Evolutionary conservation across 1,139 yeast species (phyloP), one percentile per base, ranked within the genome.

Genomic region (Magnusiomyces paraingens): DNA sequence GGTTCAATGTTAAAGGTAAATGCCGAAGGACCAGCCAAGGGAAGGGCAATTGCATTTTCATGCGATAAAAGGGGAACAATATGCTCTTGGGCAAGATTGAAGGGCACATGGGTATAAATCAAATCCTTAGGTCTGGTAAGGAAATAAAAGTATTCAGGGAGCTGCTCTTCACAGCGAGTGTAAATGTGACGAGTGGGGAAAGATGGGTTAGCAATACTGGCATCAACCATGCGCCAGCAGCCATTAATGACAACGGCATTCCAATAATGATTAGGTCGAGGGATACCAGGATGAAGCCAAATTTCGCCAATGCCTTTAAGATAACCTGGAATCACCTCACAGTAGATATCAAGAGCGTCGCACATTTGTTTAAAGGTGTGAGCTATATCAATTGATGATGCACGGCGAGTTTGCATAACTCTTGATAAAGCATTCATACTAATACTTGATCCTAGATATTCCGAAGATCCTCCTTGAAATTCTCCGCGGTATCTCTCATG

Each of bases 261-360:
- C 99, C 99, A 93, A 57, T 88, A 82, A 68, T 93, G 99, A 64
- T 90, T 89, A 46, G 83, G 74, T 40, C 81, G 80, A 53, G 83
- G 80, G 70, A 69, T 54, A 4, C 67, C 72, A 21, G 66, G 62
- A 40, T 67, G 67, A 49, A 69, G 69, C 21, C 76, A 75, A 57
- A 76, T 70, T 59, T 79, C 82, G 49, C 82, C 81, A 3, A 96
- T 95, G 38, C 83, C 79, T 65, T 91, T 89, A 73, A 93, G 77
- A 62, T 87, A 87, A 2, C 99, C 99, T 39, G 82, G 73, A 1
- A 93, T 82, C 1, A 90, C 76, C 59, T 86, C 94, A 58, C 90
- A 80, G 11, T 84, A 83, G 46, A 93, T 77, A 22, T 84, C 82
- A 52, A 91, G 73, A 0, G 85, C 78, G 56, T 80, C 84, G 51